These are phyloP conservation scores for Exophiala lecanii-corni DNA, from an alignment of 2,329 filamentous ascomycete species.

Conservation along the genomic window DNA sequence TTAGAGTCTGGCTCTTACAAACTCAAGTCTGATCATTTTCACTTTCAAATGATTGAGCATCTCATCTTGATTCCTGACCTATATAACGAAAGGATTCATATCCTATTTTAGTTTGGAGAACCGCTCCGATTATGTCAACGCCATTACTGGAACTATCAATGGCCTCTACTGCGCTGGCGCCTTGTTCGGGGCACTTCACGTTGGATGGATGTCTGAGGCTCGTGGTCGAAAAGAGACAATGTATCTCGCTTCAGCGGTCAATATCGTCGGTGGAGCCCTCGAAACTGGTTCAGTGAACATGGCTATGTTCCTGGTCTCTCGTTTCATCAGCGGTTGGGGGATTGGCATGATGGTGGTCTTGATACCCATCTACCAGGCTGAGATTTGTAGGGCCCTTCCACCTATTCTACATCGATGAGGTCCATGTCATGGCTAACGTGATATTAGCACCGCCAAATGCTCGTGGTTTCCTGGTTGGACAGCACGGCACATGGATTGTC, in stretches of 20 bases:
- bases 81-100: constrained; percentile 40
- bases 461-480: constrained; percentile 44
- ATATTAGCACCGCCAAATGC: constrained; percentile 15
- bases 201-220: constrained; percentile 19
- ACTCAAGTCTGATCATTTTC: too few species aligned
- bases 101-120: constrained; percentile 41
- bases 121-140: constrained; percentile 32
- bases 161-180: constrained; percentile 20
- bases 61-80: not conserved
- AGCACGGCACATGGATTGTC: constrained; percentile 45
- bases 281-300: constrained; percentile 18
- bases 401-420: not conserved
- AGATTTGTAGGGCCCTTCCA: constrained; percentile 29
- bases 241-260: constrained; percentile 16
- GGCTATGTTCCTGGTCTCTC: constrained; percentile 21
- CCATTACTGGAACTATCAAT: constrained; percentile 33
- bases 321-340: constrained; percentile 19
- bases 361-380: constrained; percentile 19
- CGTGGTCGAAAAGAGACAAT: constrained; percentile 19
- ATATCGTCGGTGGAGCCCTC: constrained; percentile 18
- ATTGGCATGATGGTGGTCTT: constrained; percentile 21
- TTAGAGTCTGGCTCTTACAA: not conserved
- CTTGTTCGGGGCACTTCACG: constrained; percentile 15
- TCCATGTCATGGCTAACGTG: not conserved
- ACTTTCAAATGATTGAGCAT: too few species aligned